phyloP scores from a whole-genome alignment of 2,329 filamentous ascomycete species.

The Pyrenophora graminea region DNA sequence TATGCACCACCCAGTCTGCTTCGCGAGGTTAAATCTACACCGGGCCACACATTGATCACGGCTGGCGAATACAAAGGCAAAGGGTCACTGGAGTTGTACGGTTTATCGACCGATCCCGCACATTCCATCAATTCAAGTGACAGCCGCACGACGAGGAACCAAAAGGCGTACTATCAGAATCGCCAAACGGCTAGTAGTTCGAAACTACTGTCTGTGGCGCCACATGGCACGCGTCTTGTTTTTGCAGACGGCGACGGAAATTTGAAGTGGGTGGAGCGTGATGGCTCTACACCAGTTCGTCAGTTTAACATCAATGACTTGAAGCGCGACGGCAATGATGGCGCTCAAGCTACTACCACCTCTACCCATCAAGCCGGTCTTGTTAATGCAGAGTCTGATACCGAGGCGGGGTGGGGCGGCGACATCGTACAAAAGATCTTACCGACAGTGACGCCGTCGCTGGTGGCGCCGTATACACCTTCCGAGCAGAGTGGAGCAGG shows the following conservation, averaged over 20 bases:
- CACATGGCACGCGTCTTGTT: conserved; percentile 80
- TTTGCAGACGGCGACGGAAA: conserved; percentile 83
- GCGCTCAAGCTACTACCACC: too few relatives aligned
- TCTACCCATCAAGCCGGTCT: background rate
- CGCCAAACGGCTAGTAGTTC: conserved; percentile 80
- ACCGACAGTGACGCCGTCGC: conserved; percentile 53
- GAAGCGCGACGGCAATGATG: background rate
- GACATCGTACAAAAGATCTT: conserved; percentile 83
- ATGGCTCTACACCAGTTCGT: conserved; percentile 65
- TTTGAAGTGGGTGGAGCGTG: conserved; percentile 88
- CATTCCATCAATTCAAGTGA: conserved; percentile 38
- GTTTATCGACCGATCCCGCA: conserved; percentile 53
- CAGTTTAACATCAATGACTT: conserved; percentile 61
- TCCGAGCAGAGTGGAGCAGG: conserved; percentile 40
- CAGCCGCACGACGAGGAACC: conserved; percentile 43
- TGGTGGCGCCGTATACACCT: background rate
- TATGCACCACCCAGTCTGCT: conserved; percentile 62
- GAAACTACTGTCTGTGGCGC: conserved; percentile 78
- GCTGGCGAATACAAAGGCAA: conserved; percentile 91
- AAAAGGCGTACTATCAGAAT: conserved; percentile 60
- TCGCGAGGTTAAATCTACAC: conserved; percentile 56
- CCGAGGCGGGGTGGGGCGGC: conserved; percentile 6
- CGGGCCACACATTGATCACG: conserved; percentile 72
- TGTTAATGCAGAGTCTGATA: background rate
- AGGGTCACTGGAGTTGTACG: conserved; percentile 87